Base-by-base conservation (phyloP, 768 basidiomycete genomes). In the Leccinellum rugosiceps region DNA sequence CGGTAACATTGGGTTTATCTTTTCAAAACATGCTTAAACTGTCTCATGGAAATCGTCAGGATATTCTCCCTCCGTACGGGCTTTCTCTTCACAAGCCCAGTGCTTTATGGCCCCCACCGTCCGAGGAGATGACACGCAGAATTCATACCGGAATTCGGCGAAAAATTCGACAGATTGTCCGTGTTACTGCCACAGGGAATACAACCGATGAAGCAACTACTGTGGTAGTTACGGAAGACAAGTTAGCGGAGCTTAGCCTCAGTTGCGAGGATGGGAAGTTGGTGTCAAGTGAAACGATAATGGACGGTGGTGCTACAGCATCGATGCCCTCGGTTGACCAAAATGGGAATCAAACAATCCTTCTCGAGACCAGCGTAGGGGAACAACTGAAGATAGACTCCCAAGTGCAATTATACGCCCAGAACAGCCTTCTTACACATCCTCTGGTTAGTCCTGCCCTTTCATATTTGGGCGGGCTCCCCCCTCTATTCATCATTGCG, bases 321-420 rank as follows among this genome's bases (percentile, higher is more conserved):
- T 63, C 79, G 4, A 57, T 82, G 1, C 80, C 82, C 0, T 67
- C 72, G 1, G 60, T 75, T 4, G 67, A 73, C n/a, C 61, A 71
- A 35, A 68, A 64, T 34, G 68, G 72, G 30, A 67, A 74, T 50
- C 80, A 86, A 68, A 77, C 69, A 1, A 74, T 89, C 41, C 62
- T 67, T 3, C 69, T 86, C 30, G 65, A 69, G 13, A 74, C 81
- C 3, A 67, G 71, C 31, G 68, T 75, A n/a, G 86, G 86, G 3
- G 82, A 88, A 67, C 63, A 58, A 6, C 61, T 88, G 41, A 76
- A 72, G 53, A 77, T 90, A 55, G 73, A 80, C 46, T 75, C 84
- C 43, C 94, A 95, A 72, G 76, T 98, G 9, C 96, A 98, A 56
- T 74, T 97, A 51, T 97, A 97, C 64, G 78, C 90, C 15, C 86